phyloP scores from a whole-genome alignment of 2,329 filamentous ascomycete genomes.

The Chrysoporthe puriensis region DNA sequence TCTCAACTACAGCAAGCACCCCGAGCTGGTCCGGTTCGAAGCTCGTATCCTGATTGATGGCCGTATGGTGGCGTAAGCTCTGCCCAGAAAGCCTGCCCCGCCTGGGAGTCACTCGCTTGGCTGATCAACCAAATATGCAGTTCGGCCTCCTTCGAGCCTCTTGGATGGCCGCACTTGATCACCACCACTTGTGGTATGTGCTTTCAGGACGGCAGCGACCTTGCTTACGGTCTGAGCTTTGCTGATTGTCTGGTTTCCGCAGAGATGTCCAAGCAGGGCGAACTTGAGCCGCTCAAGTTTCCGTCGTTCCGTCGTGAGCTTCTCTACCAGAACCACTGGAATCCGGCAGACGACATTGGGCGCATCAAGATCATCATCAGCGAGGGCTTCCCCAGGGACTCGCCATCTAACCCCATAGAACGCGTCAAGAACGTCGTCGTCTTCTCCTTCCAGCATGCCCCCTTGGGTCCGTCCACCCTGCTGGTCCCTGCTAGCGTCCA shows the following conservation, averaged over 20 bases:
- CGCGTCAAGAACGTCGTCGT: constrained; percentile 72
- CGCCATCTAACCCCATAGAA: constrained; percentile 59
- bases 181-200: constrained; percentile 47
- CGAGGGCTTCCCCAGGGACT: constrained; percentile 68
- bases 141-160: constrained; percentile 57
- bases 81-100: neutral
- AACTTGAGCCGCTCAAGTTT: constrained; percentile 67
- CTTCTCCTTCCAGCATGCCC: constrained; percentile 87
- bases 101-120: too few species aligned
- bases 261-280: constrained; percentile 61
- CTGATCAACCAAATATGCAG: constrained; percentile 39
- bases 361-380: constrained; percentile 78
- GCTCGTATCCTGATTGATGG: constrained; percentile 73
- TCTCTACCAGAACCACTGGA: constrained; percentile 72
- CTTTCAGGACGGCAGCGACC: constrained; percentile 5
- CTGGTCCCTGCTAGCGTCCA: neutral
- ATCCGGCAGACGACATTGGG: constrained; percentile 69
- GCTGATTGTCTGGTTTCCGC: neutral
- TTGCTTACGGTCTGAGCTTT: neutral
- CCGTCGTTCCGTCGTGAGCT: constrained; percentile 72
- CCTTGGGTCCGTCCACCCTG: constrained; percentile 60
- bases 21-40: constrained; percentile 64
- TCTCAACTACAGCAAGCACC: constrained; percentile 57
- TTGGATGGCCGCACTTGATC: constrained; percentile 57
- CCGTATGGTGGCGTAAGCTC: constrained; percentile 59